phyloP scores from a whole-genome alignment of 441 rosid genomes.

The Populus hybrid region DNA sequence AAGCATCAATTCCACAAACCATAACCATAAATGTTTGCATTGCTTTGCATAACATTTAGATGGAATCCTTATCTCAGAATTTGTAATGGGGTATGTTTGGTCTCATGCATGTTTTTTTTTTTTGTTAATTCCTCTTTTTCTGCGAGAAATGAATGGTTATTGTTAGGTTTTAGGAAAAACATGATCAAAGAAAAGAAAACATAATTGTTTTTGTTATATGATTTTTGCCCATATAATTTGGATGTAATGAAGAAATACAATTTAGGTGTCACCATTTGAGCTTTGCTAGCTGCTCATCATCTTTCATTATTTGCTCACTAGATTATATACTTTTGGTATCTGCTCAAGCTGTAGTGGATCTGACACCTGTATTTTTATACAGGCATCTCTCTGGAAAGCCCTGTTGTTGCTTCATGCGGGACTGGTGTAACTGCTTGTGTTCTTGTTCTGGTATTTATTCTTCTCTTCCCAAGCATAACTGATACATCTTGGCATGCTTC shows the following conservation, averaged over 20 bases:
- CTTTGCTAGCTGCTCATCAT: neutral
- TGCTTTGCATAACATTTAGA: constrained; percentile 7
- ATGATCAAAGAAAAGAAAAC: neutral
- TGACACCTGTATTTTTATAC: constrained; percentile 23
- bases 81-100: neutral
- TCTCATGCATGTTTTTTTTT: neutral
- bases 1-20: neutral
- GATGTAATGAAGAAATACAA: neutral
- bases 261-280: neutral
- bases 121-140: neutral
- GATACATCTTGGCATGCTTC: neutral
- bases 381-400: constrained; percentile 77
- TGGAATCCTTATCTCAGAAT: constrained; percentile 1
- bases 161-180: neutral
- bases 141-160: neutral
- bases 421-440: constrained; percentile 93
- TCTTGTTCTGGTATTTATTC: constrained; percentile 65
- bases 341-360: neutral
- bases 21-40: neutral
- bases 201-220: neutral
- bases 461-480: neutral
- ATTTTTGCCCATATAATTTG: neutral
- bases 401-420: constrained; percentile 76
- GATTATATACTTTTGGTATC: neutral
- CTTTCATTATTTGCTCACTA: neutral